phyloP scores from a whole-genome alignment of 1,284 basidiomycete species.

The Sporisorium reilianum region DNA sequence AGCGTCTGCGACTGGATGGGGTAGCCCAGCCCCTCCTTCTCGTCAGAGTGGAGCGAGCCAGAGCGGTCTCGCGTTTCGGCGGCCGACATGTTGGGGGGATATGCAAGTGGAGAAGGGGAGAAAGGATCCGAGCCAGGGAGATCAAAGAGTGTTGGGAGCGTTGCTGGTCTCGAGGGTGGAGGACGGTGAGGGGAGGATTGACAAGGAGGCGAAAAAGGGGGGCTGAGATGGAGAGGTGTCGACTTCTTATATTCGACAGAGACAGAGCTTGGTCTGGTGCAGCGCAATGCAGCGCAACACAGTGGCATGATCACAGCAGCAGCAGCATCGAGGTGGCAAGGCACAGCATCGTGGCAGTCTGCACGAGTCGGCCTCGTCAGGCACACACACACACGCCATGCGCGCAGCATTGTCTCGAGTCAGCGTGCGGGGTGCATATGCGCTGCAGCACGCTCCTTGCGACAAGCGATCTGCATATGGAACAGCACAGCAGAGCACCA shows the following conservation, averaged over 20 bases:
- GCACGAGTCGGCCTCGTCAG: not conserved
- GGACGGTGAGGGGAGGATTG: not conserved
- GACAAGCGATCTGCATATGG: not conserved
- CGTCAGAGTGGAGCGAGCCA: conserved; percentile 47
- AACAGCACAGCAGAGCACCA: too few relatives aligned
- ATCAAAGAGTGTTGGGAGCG: conserved; percentile 1
- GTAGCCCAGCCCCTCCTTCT: conserved; percentile 45
- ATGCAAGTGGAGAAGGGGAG: not conserved
- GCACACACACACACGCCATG: not conserved
- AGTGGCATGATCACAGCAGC: too few relatives aligned
- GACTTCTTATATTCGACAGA: conserved; percentile 17
- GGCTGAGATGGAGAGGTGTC: not conserved
- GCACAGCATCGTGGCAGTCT: not conserved
- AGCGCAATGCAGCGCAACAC: not conserved
- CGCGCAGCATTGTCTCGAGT: not conserved
- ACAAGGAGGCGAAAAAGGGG: not conserved
- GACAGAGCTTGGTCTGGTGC: too few relatives aligned
- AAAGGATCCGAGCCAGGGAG: not conserved
- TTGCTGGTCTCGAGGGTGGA: not conserved
- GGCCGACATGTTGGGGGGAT: conserved; percentile 20
- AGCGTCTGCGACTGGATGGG: conserved; percentile 27
- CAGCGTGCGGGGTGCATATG: conserved; percentile 27
- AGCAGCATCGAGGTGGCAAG: not conserved
- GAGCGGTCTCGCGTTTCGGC: conserved; percentile 36
- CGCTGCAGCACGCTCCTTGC: not conserved